Percentiles rank a stretch among this genome's conserved stretches.
Conservation (phyloP, 129 eudicot species). For the Heracleum sosnowskyi region DNA sequence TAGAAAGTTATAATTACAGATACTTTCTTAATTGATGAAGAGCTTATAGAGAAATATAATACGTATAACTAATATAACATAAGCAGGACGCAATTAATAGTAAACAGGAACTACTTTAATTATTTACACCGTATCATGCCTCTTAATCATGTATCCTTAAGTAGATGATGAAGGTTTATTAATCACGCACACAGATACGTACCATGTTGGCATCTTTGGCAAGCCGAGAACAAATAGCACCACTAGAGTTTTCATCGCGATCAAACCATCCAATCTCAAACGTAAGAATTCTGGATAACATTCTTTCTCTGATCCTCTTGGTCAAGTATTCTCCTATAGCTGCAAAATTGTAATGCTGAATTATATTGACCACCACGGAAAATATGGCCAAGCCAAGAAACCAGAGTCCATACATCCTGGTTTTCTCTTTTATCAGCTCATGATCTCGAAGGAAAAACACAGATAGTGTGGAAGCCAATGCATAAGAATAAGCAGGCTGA, state of each 20-base stretch:
- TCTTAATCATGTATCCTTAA: too few species aligned
- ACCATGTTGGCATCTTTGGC: constrained; percentile 35
- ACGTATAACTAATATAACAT: too few species aligned
- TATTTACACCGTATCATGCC: too few species aligned
- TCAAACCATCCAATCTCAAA: constrained; percentile 35
- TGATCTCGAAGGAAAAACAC: constrained; percentile 16
- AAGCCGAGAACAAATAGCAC: constrained; percentile 27
- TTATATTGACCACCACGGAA: constrained; percentile 12
- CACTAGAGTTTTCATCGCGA: constrained; percentile 26
- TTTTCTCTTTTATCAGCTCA: constrained; percentile 16
- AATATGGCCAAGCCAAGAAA: constrained; percentile 20
- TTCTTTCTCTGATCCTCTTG: constrained; percentile 25
- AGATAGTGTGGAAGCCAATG: constrained; percentile 23
- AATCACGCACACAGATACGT: background rate
- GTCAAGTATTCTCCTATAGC: constrained; percentile 30
- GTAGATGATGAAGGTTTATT: background rate
- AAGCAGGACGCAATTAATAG: too few species aligned
- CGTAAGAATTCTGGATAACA: constrained; percentile 21
- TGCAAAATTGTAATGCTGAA: constrained; percentile 23
- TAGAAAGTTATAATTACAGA: background rate
- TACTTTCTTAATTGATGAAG: background rate
- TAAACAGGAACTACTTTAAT: too few species aligned
- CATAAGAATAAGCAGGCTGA: constrained; percentile 20
- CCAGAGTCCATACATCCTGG: constrained; percentile 13
- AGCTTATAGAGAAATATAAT: background rate